Base-by-base conservation (phyloP, 257 asterid species). In the Solanum phureja region DNA sequence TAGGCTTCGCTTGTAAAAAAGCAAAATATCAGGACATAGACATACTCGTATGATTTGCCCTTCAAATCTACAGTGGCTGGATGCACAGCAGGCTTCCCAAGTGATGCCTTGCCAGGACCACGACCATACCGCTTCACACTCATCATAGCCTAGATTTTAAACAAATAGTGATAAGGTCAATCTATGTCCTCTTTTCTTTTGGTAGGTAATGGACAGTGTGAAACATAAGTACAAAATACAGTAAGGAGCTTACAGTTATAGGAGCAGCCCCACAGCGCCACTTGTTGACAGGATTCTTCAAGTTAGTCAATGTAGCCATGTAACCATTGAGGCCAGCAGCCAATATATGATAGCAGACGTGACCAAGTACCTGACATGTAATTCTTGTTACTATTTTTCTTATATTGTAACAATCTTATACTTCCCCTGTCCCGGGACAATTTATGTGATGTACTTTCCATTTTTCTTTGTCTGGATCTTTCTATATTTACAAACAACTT, bases 191-290 rank as follows among this genome's bases (percentile, higher is more conserved):
- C 64, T 44, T 79, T 24, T 79, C 64, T 27, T 44, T 24, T 79
- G 24, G 24, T 46, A 29, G 68, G 0, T 46, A 44, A 1, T 1
- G 29, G 68, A 49, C 66, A 29, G 27, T 5, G 68, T 81, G 85
- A 8, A 44, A 46, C 11, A 46, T 5, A 37, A 49, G 69, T 29
- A 18, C 42, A 81, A 49, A 49, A 16, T 81, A 81, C 1, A 81
- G 56, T 74, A 76, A 83, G 73, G 81, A 91, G 84, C 94, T 35
- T 91, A 97, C 99, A 2, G 99, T 92, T 86, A 95, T 94, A 44
- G 99, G 99, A 92, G 99, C 98, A 92, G 99, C 99, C 62, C 94
- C 99, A 84, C 99, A 97, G 1, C 92, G 92, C 99, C 99, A 97
- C 94, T 94, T 95, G 93, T 94, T 92, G 88, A 95, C 98, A 2